Percentiles rank a stretch among this genome's conserved stretches.
Evolutionary conservation across 768 basidiomycete genomes (phyloP).

Genomic region (Boletus subparvulus): DNA sequence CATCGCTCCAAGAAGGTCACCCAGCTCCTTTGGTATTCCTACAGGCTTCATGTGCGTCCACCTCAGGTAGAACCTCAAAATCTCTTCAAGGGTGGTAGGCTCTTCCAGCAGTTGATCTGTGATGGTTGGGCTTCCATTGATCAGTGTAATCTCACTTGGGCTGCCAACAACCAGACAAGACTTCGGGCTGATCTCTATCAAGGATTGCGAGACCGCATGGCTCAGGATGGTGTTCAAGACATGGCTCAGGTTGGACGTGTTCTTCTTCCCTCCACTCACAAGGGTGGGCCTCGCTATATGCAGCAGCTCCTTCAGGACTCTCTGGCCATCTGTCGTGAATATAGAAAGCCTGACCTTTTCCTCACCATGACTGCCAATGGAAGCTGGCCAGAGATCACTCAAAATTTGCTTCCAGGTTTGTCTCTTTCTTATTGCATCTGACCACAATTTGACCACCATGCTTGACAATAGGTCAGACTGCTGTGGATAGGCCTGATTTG

Average conservation of each 20-base stretch:
- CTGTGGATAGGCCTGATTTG: conserved; percentile 47
- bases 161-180: conserved; percentile 33
- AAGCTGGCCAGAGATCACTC: conserved; percentile 45
- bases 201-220: conserved; percentile 35
- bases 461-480: conserved; percentile 33
- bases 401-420: conserved; percentile 36
- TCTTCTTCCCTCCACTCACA: conserved; percentile 42
- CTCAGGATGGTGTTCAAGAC: conserved; percentile 23
- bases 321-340: conserved; percentile 43
- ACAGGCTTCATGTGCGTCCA: conserved; percentile 29
- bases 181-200: conserved; percentile 37
- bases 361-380: conserved; percentile 58
- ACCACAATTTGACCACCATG: neutral
- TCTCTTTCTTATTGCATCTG: neutral
- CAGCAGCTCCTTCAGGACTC: conserved; percentile 44
- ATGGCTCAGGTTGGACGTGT: conserved; percentile 33
- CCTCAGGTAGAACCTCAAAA: conserved; percentile 12
- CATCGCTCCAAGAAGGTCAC: conserved; percentile 26
- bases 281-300: conserved; percentile 46
- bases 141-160: conserved; percentile 37
- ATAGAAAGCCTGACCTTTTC: conserved; percentile 43
- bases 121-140: conserved; percentile 48
- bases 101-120: conserved; percentile 46
- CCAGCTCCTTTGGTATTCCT: conserved; percentile 31
- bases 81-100: conserved; percentile 36